Evolutionary conservation across 768 basidiomycete species (phyloP).

Genomic region (Leccinum arenicola): DNA sequence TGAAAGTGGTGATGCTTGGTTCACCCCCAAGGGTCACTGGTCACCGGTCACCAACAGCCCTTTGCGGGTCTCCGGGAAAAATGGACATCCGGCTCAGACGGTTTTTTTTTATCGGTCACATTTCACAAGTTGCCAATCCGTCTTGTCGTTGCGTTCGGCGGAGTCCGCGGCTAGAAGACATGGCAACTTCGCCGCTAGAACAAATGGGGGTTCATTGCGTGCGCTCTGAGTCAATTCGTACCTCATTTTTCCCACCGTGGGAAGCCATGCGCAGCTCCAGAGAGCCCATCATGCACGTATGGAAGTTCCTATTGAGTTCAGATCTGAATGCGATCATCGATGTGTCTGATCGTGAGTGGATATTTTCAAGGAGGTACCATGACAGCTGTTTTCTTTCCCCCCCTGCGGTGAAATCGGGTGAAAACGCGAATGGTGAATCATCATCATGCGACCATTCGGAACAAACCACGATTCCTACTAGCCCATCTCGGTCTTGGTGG

Average conservation of each 20-base stretch:
- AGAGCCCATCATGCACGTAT: background rate
- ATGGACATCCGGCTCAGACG: constrained; percentile 1
- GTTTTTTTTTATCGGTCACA: background rate
- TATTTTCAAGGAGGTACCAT: background rate
- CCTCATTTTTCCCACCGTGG: background rate
- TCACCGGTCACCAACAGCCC: background rate
- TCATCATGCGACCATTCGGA: background rate
- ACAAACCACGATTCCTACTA: constrained; percentile 1
- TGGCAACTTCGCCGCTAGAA: background rate
- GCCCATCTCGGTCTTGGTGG: constrained; percentile 3
- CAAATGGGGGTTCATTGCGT: background rate
- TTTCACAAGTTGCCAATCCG: background rate
- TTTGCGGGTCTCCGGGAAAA: background rate
- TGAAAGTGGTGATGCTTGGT: constrained; percentile 3
- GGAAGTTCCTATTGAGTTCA: constrained; percentile 1
- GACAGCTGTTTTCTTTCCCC: background rate
- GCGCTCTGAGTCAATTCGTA: constrained; percentile 1
- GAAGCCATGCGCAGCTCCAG: background rate
- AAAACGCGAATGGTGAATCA: constrained; percentile 10
- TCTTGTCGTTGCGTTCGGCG: background rate
- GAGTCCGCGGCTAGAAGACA: constrained; percentile 9
- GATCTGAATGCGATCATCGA: background rate
- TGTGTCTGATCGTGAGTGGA: background rate
- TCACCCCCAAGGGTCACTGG: background rate
- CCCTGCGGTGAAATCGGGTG: background rate